Evolutionary conservation across 352 stramenopile species (phyloP).

Genomic region (Phytophthora europaea): DNA sequence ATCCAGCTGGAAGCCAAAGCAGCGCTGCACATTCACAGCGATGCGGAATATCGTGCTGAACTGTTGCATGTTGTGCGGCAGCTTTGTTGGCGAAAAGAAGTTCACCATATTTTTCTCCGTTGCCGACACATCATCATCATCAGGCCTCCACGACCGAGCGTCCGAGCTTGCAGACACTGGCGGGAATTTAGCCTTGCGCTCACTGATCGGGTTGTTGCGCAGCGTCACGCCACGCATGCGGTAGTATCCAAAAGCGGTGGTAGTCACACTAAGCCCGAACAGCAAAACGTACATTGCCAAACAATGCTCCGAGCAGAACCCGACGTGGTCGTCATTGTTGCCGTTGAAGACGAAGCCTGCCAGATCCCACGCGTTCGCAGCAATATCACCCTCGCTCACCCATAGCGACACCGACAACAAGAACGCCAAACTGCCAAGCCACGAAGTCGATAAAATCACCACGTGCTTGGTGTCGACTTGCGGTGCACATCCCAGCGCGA

Average conservation of each 20-base stretch:
- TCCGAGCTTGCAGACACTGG: conserved; percentile 84
- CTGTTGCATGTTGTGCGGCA: conserved; percentile 87
- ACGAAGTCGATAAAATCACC: conserved; percentile 73
- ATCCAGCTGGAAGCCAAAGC: conserved; percentile 86
- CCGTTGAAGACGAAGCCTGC: conserved; percentile 78
- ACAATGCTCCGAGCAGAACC: conserved; percentile 71
- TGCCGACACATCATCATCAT: conserved; percentile 34
- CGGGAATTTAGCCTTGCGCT: conserved; percentile 54
- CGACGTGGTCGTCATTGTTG: conserved; percentile 46
- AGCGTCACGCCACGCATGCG: conserved; percentile 42
- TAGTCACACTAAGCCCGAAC: conserved; percentile 43
- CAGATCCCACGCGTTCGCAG: conserved; percentile 70
- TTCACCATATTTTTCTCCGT: conserved; percentile 70
- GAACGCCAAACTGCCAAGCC: conserved; percentile 71
- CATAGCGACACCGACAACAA: conserved; percentile 82
- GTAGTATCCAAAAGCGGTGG: conserved; percentile 65
- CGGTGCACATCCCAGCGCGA: conserved; percentile 49
- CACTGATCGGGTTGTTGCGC: conserved; percentile 35
- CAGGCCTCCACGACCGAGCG: conserved; percentile 72
- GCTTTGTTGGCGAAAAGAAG: conserved; percentile 79
- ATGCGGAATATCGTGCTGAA: conserved; percentile 87
- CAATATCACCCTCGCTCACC: conserved; percentile 69
- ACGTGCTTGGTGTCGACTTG: conserved; percentile 66
- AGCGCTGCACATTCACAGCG: conserved; percentile 87
- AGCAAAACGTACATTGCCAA: conserved; percentile 73